A percentile compares a stretch with the other conserved stretches of the same genome.
phyloP scores from a whole-genome alignment of 2,329 filamentous ascomycete species.

The Plectosphaerella plurivora region DNA sequence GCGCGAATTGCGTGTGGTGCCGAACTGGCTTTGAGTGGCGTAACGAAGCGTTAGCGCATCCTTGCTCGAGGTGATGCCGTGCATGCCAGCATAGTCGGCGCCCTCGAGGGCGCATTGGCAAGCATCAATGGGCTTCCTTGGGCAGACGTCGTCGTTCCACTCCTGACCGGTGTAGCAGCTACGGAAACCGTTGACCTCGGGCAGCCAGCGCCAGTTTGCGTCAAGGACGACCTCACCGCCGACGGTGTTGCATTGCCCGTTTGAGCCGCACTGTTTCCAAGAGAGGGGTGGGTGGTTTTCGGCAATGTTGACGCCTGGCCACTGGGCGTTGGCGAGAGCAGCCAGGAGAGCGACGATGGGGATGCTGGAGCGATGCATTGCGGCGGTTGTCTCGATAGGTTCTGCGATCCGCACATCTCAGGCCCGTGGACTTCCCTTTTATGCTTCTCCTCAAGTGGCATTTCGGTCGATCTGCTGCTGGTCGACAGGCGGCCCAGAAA shows the following conservation, averaged over 20 bases:
- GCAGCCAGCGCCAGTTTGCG: slow-evolving; percentile 7
- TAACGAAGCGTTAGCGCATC: slow-evolving; percentile 45
- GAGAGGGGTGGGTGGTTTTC: slow-evolving; percentile 6
- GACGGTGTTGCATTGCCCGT: not conserved
- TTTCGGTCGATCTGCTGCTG: too few relatives aligned
- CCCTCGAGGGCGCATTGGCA: slow-evolving; percentile 45
- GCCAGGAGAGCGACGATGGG: not conserved
- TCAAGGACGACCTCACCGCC: slow-evolving; percentile 5
- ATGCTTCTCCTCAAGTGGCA: too few relatives aligned
- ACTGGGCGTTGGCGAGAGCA: slow-evolving; percentile 2
- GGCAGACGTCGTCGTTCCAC: slow-evolving; percentile 29
- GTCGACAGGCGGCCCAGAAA: too few relatives aligned
- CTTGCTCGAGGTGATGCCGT: slow-evolving; percentile 41
- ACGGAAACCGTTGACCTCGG: slow-evolving; percentile 23
- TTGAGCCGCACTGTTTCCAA: slow-evolving; percentile 4
- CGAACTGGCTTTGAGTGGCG: slow-evolving; percentile 32
- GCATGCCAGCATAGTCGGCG: slow-evolving; percentile 35
- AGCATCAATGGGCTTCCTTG: slow-evolving; percentile 21
- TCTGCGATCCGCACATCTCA: too few relatives aligned
- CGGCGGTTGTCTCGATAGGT: too few relatives aligned
- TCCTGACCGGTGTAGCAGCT: slow-evolving; percentile 46
- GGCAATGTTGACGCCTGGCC: not conserved
- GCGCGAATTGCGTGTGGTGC: slow-evolving; percentile 39
- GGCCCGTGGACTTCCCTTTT: too few relatives aligned
- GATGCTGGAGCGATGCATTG: not conserved